Conservation (phyloP, 495 filamentous ascomycete species). For the Choiromyces venosus region DNA sequence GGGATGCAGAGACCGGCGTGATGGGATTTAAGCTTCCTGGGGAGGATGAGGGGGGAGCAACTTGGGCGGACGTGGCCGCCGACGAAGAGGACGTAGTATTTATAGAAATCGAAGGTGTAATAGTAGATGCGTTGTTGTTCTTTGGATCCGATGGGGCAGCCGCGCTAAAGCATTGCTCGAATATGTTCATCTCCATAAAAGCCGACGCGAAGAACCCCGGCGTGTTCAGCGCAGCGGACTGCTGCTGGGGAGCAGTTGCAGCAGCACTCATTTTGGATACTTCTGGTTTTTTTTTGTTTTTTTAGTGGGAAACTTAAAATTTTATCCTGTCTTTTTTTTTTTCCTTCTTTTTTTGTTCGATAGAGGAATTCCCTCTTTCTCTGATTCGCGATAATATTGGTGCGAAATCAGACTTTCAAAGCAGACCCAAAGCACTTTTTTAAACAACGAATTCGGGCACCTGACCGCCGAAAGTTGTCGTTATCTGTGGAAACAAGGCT, state of each 20-base stretch:
- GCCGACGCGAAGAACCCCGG: constrained; percentile 34
- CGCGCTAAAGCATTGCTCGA: constrained; percentile 33
- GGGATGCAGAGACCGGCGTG: background rate
- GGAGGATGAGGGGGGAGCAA: background rate
- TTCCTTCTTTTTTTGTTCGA: background rate
- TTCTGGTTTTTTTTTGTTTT: background rate
- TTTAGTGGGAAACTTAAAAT: too few species aligned
- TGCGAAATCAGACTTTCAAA: background rate
- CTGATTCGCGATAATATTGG: background rate
- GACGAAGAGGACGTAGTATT: background rate
- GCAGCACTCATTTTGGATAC: constrained; percentile 29
- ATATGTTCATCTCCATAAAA: constrained; percentile 34
- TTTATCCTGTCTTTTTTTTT: background rate
- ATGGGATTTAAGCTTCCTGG: background rate
- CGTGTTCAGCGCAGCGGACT: constrained; percentile 22
- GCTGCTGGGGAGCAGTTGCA: constrained; percentile 24
- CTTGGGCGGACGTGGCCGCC: background rate
- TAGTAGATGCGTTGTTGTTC: constrained; percentile 6
- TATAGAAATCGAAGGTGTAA: constrained; percentile 20
- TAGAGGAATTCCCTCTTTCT: background rate
- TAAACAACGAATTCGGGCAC: background rate
- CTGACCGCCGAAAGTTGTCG: background rate
- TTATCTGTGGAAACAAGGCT: background rate
- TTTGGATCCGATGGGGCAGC: constrained; percentile 26
- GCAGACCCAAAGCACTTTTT: background rate